Evolutionary conservation across 2,329 filamentous ascomycete species (phyloP).

Genomic region (Fusarium decemcellulare): DNA sequence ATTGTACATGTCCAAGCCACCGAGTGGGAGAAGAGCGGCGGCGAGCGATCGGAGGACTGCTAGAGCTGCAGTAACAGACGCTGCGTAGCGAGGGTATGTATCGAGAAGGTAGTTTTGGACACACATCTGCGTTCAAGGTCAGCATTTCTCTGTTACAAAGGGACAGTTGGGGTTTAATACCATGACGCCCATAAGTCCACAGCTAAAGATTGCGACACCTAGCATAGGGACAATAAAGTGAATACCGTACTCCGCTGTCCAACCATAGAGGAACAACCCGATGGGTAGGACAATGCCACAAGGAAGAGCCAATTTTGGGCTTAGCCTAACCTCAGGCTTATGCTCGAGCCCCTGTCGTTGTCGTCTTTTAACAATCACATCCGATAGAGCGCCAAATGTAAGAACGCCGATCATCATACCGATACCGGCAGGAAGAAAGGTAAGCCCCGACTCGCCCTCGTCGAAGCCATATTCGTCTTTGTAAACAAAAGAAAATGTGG

Average conservation of each 20-base stretch:
- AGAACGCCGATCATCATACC: constrained; percentile 32
- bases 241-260: constrained; percentile 29
- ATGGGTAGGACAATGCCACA: constrained; percentile 20
- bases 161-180: neutral
- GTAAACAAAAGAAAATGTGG: constrained; percentile 67
- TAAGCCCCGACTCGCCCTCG: constrained; percentile 56
- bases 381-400: constrained; percentile 25
- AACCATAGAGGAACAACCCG: constrained; percentile 33
- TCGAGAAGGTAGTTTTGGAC: constrained; percentile 55
- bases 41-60: constrained; percentile 65
- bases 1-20: constrained; percentile 12
- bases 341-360: constrained; percentile 12
- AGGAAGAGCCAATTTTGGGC: constrained; percentile 24
- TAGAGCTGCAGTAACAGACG: constrained; percentile 34
- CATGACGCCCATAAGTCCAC: constrained; percentile 50
- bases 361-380: constrained; percentile 14
- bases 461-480: constrained; percentile 70
- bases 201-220: constrained; percentile 58
- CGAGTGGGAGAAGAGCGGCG: constrained; percentile 67
- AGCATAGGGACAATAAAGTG: constrained; percentile 34
- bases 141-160: neutral
- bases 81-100: constrained; percentile 34
- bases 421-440: constrained; percentile 33
- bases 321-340: constrained; percentile 31
- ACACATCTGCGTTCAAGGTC: constrained; percentile 55